Evolutionary conservation across 345 rosid species (phyloP), one percentile per base, ranked within the genome.

Genomic region (Hirschfeldia incana): DNA sequence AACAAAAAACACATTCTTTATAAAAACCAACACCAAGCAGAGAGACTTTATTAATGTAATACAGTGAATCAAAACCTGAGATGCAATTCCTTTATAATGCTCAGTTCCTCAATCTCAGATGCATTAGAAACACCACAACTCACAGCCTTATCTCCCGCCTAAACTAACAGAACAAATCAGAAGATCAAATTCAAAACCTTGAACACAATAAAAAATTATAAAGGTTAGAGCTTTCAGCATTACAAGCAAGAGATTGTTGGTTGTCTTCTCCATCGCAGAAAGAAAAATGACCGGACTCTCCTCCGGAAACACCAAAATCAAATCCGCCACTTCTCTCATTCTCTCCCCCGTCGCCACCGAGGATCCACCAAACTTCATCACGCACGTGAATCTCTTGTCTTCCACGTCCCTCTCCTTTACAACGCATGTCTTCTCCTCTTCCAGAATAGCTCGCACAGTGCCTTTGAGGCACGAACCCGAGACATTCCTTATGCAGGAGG

Each of bases 101-200:
- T 83, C 80, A 95, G 83, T 76, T 93, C 97, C 67, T 93, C 87
- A 4, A 95, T 90, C 62, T 81, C 75, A 39, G 89, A 88, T 26
- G 86, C 93, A 74, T 90, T 85, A 58, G 85, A 81, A 60, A 93
- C 94, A 63, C 98, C 99, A 79, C 99, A 93, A 62, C 87, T 79
- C 39, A 93, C 94, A 8, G 99, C 99, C 86, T 85, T 90, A 75
- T 93, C 98, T 73, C 99, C 99, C 64, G 97, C 97, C 99, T 95
- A 39, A 30, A 80, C 79, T 64, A 80, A 13, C 72, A 33, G 79
- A 75, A 27, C 49, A 46, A 75, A 21, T 4, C 62, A 70, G 5
- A 68, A 63, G 0, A 11, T 69, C 53, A 29, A 30, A 30, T 12
- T 1, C 49, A 42, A 37, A 55, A 7, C 51, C 51, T 49, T 33